Conservation (phyloP, 441 rosid genomes). For the Lepidium campestre region DNA sequence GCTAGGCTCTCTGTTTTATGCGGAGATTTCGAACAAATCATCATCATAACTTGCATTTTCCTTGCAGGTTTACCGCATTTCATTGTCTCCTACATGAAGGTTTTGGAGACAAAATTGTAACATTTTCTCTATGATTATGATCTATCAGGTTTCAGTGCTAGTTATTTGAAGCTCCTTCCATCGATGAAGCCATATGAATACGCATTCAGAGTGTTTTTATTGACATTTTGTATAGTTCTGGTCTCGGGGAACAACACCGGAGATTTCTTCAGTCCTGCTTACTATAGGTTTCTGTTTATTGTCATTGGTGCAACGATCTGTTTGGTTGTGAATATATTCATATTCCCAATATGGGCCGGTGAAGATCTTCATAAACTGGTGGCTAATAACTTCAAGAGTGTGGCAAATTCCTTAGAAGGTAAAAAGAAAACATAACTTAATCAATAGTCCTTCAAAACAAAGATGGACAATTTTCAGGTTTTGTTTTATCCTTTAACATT, state of each 20-base stretch:
- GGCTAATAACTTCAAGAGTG: constrained; percentile 68
- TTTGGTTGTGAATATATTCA: constrained; percentile 53
- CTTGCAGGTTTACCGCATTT: constrained; percentile 56
- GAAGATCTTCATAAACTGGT: constrained; percentile 80
- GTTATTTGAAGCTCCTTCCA: constrained; percentile 58
- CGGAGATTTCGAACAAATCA: constrained; percentile 45
- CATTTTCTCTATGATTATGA: not conserved
- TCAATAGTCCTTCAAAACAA: constrained; percentile 6
- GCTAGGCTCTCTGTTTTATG: constrained; percentile 52
- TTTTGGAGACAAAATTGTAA: not conserved
- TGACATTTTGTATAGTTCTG: constrained; percentile 74
- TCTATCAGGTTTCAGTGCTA: constrained; percentile 49
- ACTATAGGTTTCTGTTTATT: constrained; percentile 56
- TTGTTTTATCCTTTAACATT: not conserved
- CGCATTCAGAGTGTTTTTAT: constrained; percentile 71
- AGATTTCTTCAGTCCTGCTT: constrained; percentile 44
- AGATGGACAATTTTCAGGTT: not conserved
- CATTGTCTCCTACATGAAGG: not conserved
- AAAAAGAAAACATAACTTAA: not conserved
- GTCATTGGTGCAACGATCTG: constrained; percentile 60
- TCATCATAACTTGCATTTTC: constrained; percentile 61
- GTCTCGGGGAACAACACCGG: constrained; percentile 58
- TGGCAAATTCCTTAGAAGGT: constrained; percentile 81
- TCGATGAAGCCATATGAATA: constrained; percentile 72
- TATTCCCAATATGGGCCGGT: constrained; percentile 86